Conservation (phyloP, 2,329 filamentous ascomycete genomes). For the Fusarium sp. region DNA sequence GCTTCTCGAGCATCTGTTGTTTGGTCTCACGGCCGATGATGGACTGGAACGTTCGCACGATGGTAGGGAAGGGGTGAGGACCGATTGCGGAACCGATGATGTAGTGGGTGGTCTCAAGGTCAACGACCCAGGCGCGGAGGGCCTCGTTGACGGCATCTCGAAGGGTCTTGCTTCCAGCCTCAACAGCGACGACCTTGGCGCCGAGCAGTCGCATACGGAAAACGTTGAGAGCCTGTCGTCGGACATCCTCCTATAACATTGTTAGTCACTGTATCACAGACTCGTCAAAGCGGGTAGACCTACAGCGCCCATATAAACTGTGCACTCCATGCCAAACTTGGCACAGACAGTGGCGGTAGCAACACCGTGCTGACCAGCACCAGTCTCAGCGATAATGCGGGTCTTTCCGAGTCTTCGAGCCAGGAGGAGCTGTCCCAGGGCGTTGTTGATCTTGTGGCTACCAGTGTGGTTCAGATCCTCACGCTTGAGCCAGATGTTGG, state of each 20-base stretch:
- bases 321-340: conserved; percentile 98
- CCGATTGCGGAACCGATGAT: conserved; percentile 98
- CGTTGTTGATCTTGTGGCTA: conserved; percentile 99
- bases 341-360: conserved; percentile 97
- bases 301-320: conserved; percentile 94
- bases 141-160: conserved; percentile 96
- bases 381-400: conserved; percentile 97
- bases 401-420: conserved; percentile 91
- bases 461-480: conserved; percentile 98
- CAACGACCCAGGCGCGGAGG: conserved; percentile 91
- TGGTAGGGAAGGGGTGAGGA: conserved; percentile 97
- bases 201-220: conserved; percentile 98
- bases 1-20: conserved; percentile 85
- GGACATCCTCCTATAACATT: conserved; percentile 80
- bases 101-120: conserved; percentile 95
- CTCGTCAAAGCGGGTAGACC: conserved; percentile 39
- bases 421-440: conserved; percentile 90
- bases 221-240: conserved; percentile 95
- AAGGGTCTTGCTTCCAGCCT: conserved; percentile 86
- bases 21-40: conserved; percentile 97
- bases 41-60: conserved; percentile 96
- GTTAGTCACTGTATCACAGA: conserved; percentile 35
- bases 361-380: conserved; percentile 97
- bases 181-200: conserved; percentile 91
- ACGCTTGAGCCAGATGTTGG: conserved; percentile 97